phyloP scores from a whole-genome alignment of 768 basidiomycete species.

The Boletales sp. region DNA sequence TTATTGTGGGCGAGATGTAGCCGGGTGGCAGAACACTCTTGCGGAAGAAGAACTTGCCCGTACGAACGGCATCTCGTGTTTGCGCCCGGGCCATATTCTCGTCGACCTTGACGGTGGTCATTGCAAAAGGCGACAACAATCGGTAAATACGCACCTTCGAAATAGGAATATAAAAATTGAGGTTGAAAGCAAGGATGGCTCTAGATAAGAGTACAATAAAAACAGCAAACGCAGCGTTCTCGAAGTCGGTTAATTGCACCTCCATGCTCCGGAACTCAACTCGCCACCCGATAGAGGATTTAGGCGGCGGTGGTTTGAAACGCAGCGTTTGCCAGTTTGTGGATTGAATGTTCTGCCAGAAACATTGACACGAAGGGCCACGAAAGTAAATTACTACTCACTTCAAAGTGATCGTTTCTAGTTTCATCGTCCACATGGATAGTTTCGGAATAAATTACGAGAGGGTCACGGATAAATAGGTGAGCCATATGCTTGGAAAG shows the following conservation, averaged over 20 bases:
- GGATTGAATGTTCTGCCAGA: constrained; percentile 82
- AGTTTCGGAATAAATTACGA: constrained; percentile 93
- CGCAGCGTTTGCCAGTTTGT: constrained; percentile 99
- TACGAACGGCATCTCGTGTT: constrained; percentile 66
- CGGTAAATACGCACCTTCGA: constrained; percentile 62
- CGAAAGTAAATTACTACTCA: constrained; percentile 25
- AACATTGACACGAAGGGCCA: neutral
- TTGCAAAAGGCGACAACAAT: neutral
- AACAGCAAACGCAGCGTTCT: constrained; percentile 95
- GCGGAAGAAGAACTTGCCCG: constrained; percentile 87
- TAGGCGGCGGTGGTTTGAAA: constrained; percentile 96
- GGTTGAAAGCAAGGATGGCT: constrained; percentile 84
- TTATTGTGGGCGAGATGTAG: constrained; percentile 34
- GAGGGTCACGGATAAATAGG: constrained; percentile 94
- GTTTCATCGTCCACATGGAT: constrained; percentile 85
- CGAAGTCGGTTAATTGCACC: constrained; percentile 97
- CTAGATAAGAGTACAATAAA: constrained; percentile 94
- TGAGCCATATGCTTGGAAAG: constrained; percentile 92
- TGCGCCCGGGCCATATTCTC: constrained; percentile 95
- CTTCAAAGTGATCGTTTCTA: constrained; percentile 96
- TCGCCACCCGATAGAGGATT: constrained; percentile 93
- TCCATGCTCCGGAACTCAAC: constrained; percentile 99
- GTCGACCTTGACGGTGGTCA: constrained; percentile 65
- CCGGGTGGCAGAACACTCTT: constrained; percentile 74
- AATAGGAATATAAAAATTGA: constrained; percentile 96